Base-by-base conservation (phyloP, 2,329 filamentous ascomycete genomes). In the Colletotrichum tofieldiae region DNA sequence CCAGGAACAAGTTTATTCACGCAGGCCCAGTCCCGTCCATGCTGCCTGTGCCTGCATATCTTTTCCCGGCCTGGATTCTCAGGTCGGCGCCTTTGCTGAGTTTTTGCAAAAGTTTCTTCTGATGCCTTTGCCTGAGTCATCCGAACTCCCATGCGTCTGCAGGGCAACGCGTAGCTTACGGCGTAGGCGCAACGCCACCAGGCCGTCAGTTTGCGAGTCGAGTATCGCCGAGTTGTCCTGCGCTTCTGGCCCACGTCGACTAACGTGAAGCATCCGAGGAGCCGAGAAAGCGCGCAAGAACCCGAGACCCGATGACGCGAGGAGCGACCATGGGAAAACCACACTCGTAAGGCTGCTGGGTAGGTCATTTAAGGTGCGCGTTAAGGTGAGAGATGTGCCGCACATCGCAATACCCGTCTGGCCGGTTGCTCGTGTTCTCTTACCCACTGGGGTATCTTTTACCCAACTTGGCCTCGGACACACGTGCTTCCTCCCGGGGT, bases 341-440 rank as follows among this genome's bases (percentile, higher is more conserved):
- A 11, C 9, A 11, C n/a, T 32, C 26, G 41, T 16, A 26, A 56
- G 51, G 29, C 29, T 55, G 63, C 39, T 32, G 14, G 56, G 41
- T 26, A 62, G 45, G 45, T 14, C n/a, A 26, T 35, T 60, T 56
- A 72, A 64, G 59, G 59, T 72, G 54, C 29, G 32, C 35, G 54
- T 59, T 72, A 72, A 68, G 54, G 69, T 72, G 37, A 60, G 58
- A 64, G 65, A 71, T 68, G 43, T 55, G 35, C 65, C 63, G 69
- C 67, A 56, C 64, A 72, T 72, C 65, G n/a, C 60, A 39, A 49
- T 68, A 37, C 69, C 47, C 58, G 58, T 59, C 65, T 47, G 52
- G 32, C 47, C 54, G 65, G 56, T 47, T 45, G 52, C 58, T 68
- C 60, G 39, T n/a, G 52, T 39, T 37, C 23, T 26, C 11, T 29